Conservation (phyloP, 495 filamentous ascomycete species). For the Daldinia loculata region DNA sequence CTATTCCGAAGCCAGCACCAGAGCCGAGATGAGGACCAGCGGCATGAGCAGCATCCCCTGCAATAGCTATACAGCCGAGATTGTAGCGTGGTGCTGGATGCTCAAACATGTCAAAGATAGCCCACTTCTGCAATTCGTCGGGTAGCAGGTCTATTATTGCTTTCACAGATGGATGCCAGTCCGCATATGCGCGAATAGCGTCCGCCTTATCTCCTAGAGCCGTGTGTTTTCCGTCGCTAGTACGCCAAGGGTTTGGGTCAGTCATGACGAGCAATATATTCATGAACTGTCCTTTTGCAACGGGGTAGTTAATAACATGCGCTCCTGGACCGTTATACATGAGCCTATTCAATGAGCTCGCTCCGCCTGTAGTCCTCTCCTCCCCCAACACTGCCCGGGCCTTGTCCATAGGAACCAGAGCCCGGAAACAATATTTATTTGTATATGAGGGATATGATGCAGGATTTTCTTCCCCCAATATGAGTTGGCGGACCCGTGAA, state of each 20-base stretch:
- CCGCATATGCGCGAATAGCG: slow-evolving; percentile 43
- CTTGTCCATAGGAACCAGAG: slow-evolving; percentile 51
- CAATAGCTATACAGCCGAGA: slow-evolving; percentile 53
- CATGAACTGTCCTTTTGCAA: slow-evolving; percentile 48
- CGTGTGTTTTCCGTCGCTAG: slow-evolving; percentile 47
- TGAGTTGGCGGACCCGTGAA: slow-evolving; percentile 50
- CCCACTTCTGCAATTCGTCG: slow-evolving; percentile 62
- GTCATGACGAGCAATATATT: slow-evolving; percentile 54
- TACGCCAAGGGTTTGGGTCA: slow-evolving; percentile 47
- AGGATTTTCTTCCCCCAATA: slow-evolving; percentile 45
- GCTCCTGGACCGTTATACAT: slow-evolving; percentile 56
- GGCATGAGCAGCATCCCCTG: slow-evolving; percentile 58
- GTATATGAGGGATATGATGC: slow-evolving; percentile 48
- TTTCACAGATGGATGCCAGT: slow-evolving; percentile 52
- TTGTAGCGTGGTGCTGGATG: slow-evolving; percentile 54
- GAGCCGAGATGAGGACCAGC: slow-evolving; percentile 61
- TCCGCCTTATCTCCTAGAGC: slow-evolving; percentile 45
- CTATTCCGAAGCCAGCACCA: slow-evolving; percentile 64
- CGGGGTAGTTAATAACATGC: slow-evolving; percentile 53
- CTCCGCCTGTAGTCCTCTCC: slow-evolving; percentile 28
- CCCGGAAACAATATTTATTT: slow-evolving; percentile 55
- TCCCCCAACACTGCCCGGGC: slow-evolving; percentile 45
- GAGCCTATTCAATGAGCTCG: slow-evolving; percentile 43
- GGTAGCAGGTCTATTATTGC: slow-evolving; percentile 55
- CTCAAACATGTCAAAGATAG: slow-evolving; percentile 61